These are phyloP conservation scores for Pythium myriotylum DNA, from an alignment of 352 stramenopile genomes.

Conservation along the genomic window DNA sequence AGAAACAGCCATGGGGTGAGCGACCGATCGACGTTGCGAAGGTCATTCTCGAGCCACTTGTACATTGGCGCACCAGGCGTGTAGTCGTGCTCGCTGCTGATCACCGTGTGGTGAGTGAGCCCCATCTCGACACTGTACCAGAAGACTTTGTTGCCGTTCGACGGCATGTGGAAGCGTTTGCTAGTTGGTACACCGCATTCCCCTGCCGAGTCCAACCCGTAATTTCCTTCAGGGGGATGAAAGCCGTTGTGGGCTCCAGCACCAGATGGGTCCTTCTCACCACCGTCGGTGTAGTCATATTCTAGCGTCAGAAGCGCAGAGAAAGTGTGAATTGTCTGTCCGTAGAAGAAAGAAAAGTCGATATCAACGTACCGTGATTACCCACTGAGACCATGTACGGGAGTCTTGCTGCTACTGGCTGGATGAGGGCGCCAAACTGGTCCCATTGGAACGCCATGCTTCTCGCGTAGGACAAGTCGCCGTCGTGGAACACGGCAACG, in stretches of 20 bases:
- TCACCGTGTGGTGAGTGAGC: slow-evolving; percentile 26
- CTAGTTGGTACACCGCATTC: slow-evolving; percentile 72
- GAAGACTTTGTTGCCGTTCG: slow-evolving; percentile 31
- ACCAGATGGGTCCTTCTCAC: slow-evolving; percentile 24
- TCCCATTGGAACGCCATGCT: slow-evolving; percentile 68
- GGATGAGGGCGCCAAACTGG: slow-evolving; percentile 62
- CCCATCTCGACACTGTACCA: slow-evolving; percentile 33
- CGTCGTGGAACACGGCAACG: slow-evolving; percentile 66
- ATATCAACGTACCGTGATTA: slow-evolving; percentile 24
- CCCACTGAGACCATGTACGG: slow-evolving; percentile 65
- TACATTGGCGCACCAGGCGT: slow-evolving; percentile 22
- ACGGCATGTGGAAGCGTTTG: slow-evolving; percentile 56
- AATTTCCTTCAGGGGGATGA: slow-evolving; percentile 24
- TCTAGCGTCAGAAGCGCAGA: slow-evolving; percentile 7
- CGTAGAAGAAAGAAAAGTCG: too few relatives aligned
- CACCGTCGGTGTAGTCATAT: slow-evolving; percentile 22
- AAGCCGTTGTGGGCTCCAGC: slow-evolving; percentile 22
- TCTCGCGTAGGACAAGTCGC: slow-evolving; percentile 70
- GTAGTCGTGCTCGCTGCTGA: slow-evolving; percentile 36
- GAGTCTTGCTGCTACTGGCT: slow-evolving; percentile 55
- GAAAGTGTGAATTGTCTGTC: too few relatives aligned
- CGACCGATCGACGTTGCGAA: slow-evolving; percentile 25
- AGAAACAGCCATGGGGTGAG: slow-evolving; percentile 29
- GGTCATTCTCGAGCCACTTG: slow-evolving; percentile 32
- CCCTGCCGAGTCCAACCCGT: slow-evolving; percentile 35